Evolutionary conservation across 2,329 filamentous ascomycete genomes (phyloP).

Genomic region (Thielaviopsis euricoi): DNA sequence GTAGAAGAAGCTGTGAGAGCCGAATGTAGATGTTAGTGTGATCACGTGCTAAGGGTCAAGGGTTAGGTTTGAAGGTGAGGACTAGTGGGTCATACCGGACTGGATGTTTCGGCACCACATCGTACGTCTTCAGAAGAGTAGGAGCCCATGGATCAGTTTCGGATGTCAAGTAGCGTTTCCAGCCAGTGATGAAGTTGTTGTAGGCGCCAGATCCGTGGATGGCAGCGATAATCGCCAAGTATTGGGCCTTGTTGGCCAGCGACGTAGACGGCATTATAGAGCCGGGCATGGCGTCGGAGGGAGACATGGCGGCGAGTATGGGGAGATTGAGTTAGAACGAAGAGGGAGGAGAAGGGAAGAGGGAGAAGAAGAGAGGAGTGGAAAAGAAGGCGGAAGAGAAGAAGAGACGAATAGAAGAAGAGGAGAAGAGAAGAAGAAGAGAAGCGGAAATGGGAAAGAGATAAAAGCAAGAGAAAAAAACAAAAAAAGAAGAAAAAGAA

Average conservation of each 20-base stretch:
- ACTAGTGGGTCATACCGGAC: slow-evolving; percentile 9
- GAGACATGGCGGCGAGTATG: too few relatives aligned
- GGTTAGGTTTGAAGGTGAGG: neutral
- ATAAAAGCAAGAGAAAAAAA: neutral
- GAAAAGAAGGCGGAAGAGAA: too few relatives aligned
- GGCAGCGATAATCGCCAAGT: neutral
- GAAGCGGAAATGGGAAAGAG: neutral
- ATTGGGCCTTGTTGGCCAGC: neutral
- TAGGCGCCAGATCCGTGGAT: neutral
- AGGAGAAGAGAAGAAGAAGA: neutral
- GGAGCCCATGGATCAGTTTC: neutral
- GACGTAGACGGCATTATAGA: neutral
- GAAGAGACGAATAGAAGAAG: neutral
- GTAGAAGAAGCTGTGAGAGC: slow-evolving; percentile 22
- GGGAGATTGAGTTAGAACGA: too few relatives aligned
- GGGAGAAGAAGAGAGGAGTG: too few relatives aligned
- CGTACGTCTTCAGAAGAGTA: slow-evolving; percentile 11
- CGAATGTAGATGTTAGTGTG: too few relatives aligned
- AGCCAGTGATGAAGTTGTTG: neutral
- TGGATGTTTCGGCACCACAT: slow-evolving; percentile 2
- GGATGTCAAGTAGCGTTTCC: neutral
- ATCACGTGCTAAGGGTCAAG: neutral
- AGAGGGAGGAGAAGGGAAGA: neutral
- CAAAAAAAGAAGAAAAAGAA: neutral
- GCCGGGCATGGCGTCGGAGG: too few relatives aligned